Base-by-base conservation (phyloP, 108 stramenopile genomes). In the Nitzschia putrida region DNA sequence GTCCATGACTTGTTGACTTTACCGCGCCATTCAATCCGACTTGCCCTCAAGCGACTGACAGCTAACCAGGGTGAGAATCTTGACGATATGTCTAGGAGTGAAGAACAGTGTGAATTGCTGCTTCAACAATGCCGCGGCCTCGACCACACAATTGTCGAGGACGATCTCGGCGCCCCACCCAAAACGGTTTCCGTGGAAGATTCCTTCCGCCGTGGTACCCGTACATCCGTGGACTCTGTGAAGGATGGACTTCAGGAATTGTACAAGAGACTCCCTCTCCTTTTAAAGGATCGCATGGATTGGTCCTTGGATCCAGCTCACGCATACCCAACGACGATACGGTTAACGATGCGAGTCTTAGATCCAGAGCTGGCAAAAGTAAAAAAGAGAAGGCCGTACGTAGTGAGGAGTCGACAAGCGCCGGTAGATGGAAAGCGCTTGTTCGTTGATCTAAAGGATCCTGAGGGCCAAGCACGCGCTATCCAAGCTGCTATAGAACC, bases 141-240 rank as follows among this genome's bases (percentile, higher is more conserved):
- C 3, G 85, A 86, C 59, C 2, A 43, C n/a, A 50, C 53, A 4
- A 12, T 13, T 2, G 38, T 86, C 29, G 26, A 57, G 0, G 85
- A 86, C 56, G 85, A 86, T 34, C 61, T 76, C 11, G 85, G 85
- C 25, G 82, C 72, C 24, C 47, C 71, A 1, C 55, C 78, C 51
- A 81, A 81, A 55, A 78, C 80, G 10, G 77, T 86, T 0, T 86
- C 85, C 8, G 82, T 86, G 2, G 85, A 86, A 76, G 66, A 86
- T 68, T 86, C 85, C 14, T 86, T 81, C 77, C 72, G 67, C 21
- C 72, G 82, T 49, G 80, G 77, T 8, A 80, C 82, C 13, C 0
- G 78, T 14, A 51, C 20, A 50, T 75, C 64, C 7, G 22, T 40
- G 0, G 57, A 75, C 10, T 47, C 24, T 9, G 80, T 79, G 0